Conservation (phyloP, 75 land plant genomes). For the Selaginella moellendorffii region DNA sequence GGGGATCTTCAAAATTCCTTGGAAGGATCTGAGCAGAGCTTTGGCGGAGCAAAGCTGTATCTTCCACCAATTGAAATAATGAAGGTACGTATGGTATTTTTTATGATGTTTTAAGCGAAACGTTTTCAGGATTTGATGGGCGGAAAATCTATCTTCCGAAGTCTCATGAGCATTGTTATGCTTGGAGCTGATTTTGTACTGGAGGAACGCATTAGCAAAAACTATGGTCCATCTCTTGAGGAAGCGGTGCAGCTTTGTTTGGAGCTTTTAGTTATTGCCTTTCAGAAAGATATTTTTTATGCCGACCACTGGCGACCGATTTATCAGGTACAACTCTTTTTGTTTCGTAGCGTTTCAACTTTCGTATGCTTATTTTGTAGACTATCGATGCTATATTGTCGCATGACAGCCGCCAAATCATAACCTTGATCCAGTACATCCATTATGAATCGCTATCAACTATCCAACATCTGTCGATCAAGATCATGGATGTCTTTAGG, state of each 20-base stretch:
- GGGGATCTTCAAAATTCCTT: constrained; percentile 28
- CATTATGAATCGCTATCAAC: constrained; percentile 54
- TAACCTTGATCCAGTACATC: constrained; percentile 70
- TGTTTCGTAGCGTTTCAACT: background rate
- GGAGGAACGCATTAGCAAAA: constrained; percentile 51
- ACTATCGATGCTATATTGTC: constrained; percentile 76
- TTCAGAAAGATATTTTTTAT: constrained; percentile 51
- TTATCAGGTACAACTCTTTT: constrained; percentile 43
- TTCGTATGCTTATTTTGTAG: constrained; percentile 27
- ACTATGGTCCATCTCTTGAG: constrained; percentile 61
- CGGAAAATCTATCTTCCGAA: constrained; percentile 71
- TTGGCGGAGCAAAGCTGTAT: constrained; percentile 20
- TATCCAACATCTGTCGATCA: constrained; percentile 69
- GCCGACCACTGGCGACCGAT: constrained; percentile 87
- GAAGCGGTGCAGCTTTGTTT: constrained; percentile 70
- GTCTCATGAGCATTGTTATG: constrained; percentile 68
- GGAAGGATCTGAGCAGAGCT: constrained; percentile 17
- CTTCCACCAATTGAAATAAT: constrained; percentile 62
- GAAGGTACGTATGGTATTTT: constrained; percentile 35
- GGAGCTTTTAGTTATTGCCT: constrained; percentile 59
- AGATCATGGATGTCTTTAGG: constrained; percentile 78
- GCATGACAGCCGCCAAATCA: constrained; percentile 69
- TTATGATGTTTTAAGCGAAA: background rate
- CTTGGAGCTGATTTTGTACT: constrained; percentile 52
- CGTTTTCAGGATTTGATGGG: constrained; percentile 81